A percentile compares a stretch with the other conserved stretches of the same genome.
Evolutionary conservation across 768 basidiomycete species (phyloP).

Genomic region (Suillus bovinus): DNA sequence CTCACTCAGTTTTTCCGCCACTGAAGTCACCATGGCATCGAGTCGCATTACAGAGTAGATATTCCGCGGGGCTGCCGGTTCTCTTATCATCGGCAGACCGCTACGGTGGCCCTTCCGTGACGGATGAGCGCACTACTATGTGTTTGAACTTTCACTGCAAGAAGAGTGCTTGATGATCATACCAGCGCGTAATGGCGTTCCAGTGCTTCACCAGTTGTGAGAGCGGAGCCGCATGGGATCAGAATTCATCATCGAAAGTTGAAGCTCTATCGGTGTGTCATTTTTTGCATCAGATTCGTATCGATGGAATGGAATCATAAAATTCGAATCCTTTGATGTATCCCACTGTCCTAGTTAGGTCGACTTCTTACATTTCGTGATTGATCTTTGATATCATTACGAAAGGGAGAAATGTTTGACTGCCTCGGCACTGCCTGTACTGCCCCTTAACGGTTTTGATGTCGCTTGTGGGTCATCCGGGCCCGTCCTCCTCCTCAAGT

Average conservation of each 20-base stretch:
- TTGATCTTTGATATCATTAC: neutral
- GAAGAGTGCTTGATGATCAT: neutral
- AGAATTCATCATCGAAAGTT: neutral
- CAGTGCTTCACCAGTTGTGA: neutral
- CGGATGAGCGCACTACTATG: neutral
- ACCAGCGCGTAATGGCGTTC: neutral
- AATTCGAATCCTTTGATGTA: neutral
- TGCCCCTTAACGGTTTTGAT: neutral
- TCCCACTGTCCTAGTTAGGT: neutral
- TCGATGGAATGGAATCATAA: neutral
- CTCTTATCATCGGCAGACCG: neutral
- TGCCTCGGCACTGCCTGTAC: too few species aligned
- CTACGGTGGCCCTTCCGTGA: neutral
- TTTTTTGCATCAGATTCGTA: slow-evolving; percentile 3
- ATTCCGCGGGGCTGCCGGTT: neutral
- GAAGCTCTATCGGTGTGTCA: neutral
- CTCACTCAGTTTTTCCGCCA: neutral
- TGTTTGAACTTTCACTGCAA: too few species aligned
- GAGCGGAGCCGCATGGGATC: neutral
- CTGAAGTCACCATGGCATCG: neutral
- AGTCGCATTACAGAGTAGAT: neutral
- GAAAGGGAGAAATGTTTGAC: neutral
- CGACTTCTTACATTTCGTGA: neutral
- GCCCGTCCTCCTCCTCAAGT: neutral
- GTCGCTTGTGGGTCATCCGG: too few species aligned